phyloP scores from a whole-genome alignment of 140 eudicot species.

The Cichorium intybus region DNA sequence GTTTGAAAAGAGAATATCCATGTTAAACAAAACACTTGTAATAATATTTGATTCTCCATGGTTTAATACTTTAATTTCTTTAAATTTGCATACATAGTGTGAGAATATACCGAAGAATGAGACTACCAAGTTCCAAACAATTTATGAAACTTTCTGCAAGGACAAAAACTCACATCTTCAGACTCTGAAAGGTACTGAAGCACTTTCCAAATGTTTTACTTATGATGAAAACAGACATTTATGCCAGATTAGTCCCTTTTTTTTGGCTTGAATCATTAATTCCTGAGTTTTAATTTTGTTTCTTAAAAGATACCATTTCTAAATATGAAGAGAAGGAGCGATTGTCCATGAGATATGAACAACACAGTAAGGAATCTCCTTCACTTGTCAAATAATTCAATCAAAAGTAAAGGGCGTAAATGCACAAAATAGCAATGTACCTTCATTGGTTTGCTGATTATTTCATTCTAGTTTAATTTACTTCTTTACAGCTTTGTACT shows the following conservation, averaged over 20 bases:
- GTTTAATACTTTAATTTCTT: neutral
- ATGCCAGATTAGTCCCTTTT: too few species aligned
- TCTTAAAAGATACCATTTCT: conserved; percentile 58
- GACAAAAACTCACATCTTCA: conserved; percentile 80
- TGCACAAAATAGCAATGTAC: too few species aligned
- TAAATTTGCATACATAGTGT: conserved; percentile 54
- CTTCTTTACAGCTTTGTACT: too few species aligned
- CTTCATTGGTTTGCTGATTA: too few species aligned
- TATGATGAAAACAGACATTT: neutral
- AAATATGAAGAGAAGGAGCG: conserved; percentile 81
- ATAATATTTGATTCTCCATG: neutral
- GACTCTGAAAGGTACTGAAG: conserved; percentile 64
- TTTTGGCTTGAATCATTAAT: neutral
- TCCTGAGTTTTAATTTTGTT: conserved; percentile 12
- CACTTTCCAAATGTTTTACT: neutral
- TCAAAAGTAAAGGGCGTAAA: neutral
- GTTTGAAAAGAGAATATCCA: conserved; percentile 34
- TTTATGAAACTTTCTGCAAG: conserved; percentile 69
- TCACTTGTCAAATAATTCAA: neutral
- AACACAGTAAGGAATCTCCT: conserved; percentile 58
- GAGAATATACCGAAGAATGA: conserved; percentile 78
- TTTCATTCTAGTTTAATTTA: too few species aligned
- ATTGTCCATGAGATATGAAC: conserved; percentile 68
- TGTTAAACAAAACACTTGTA: conserved; percentile 9
- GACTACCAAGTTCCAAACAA: conserved; percentile 69